Evolutionary conservation across 305 asterid genomes (phyloP).

Genomic region (Galium porrigens): DNA sequence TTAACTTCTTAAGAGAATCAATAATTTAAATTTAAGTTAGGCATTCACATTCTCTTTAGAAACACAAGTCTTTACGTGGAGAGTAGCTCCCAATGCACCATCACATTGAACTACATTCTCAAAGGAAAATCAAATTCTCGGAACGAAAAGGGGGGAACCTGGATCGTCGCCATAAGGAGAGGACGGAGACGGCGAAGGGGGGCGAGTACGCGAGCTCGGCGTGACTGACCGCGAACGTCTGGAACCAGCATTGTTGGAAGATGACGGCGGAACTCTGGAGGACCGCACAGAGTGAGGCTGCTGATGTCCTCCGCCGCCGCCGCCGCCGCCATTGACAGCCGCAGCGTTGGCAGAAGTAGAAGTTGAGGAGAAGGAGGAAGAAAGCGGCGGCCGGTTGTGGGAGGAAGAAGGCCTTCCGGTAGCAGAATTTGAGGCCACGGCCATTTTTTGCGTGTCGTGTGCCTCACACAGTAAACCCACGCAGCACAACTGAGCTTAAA

Average conservation of each 20-base stretch:
- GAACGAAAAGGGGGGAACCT: constrained; percentile 26
- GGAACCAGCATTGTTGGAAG: constrained; percentile 23
- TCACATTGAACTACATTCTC: not conserved
- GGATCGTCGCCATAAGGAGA: constrained; percentile 32
- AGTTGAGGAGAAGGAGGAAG: constrained; percentile 3
- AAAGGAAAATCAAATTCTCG: not conserved
- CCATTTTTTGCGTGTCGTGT: constrained; percentile 2
- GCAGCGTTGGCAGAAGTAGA: not conserved
- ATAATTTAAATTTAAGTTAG: too few relatives aligned
- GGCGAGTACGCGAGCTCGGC: constrained; percentile 56
- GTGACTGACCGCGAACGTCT: constrained; percentile 52
- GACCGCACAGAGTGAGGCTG: constrained; percentile 14
- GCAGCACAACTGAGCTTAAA: not conserved
- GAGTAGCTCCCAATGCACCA: too few relatives aligned
- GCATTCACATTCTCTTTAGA: too few relatives aligned
- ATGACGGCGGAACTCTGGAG: constrained; percentile 12
- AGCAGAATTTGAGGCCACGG: not conserved
- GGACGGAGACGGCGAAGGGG: constrained; percentile 32
- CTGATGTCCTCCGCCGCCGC: constrained; percentile 4
- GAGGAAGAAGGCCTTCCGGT: constrained; percentile 20
- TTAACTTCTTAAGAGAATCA: not conserved
- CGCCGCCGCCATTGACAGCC: constrained; percentile 4
- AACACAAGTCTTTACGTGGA: too few relatives aligned
- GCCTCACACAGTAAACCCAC: constrained; percentile 3
- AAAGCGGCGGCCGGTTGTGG: constrained; percentile 18